Conservation (phyloP, 176 grass and related monocot species). For the Thalia dealbata region DNA sequence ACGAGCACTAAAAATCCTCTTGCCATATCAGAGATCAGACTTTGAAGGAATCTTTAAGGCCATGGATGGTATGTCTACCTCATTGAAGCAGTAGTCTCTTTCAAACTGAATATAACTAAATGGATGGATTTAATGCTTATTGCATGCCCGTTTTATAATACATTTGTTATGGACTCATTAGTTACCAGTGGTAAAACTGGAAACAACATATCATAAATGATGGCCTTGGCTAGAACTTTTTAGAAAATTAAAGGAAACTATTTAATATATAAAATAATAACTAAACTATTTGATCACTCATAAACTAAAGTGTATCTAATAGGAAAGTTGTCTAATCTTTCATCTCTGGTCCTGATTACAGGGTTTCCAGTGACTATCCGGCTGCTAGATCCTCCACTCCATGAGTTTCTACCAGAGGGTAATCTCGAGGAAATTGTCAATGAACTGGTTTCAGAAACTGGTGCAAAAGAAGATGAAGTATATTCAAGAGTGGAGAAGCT, state of each 20-base stretch:
- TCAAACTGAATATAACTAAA: not conserved
- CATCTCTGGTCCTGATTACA: constrained; percentile 25
- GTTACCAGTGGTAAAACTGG: not conserved
- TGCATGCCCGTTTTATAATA: not conserved
- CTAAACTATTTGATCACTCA: not conserved
- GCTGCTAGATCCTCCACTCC: constrained; percentile 87
- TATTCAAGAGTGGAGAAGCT: constrained; percentile 87
- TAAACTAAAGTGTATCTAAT: not conserved
- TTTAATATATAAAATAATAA: too few species aligned
- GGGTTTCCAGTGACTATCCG: constrained; percentile 86
- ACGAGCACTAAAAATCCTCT: constrained; percentile 65
- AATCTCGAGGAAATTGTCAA: constrained; percentile 79
- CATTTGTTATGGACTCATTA: not conserved
- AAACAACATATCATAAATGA: too few species aligned
- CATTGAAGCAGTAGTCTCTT: not conserved
- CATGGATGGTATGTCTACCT: constrained; percentile 59
- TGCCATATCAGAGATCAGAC: constrained; percentile 92
- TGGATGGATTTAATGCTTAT: not conserved
- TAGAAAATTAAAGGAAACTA: too few species aligned
- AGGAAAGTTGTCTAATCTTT: not conserved
- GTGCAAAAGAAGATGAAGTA: constrained; percentile 57
- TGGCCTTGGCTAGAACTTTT: too few species aligned
- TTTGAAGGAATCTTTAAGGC: constrained; percentile 97
- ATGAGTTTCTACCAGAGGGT: constrained; percentile 93
- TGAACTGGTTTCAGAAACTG: constrained; percentile 69